Evolutionary conservation across 352 stramenopile genomes (phyloP), one percentile per base, ranked within the genome.

Genomic region (Phytophthora litchii): DNA sequence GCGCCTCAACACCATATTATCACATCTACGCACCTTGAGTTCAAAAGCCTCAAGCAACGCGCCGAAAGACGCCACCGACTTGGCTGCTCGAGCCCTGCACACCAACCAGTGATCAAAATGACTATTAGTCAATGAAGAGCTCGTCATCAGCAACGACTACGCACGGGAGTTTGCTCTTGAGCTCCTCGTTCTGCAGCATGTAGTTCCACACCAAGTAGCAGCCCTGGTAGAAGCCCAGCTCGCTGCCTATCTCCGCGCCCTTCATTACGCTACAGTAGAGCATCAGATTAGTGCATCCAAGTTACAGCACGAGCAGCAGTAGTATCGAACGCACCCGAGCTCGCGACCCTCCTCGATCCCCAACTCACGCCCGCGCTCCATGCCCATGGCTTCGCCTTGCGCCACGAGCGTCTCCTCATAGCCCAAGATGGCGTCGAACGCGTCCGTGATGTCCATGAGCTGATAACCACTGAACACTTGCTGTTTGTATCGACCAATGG

Each of bases 141-240:
- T 57, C 7, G 19, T 17, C 31, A 50, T 20, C 12, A 42, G 23
- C 8, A 17, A 40, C 4, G 6, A 48, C 25, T 4, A 68, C 70
- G 23, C 45, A 89, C 82, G 66, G 74, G 27, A 89, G 76, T 67
- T 75, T 78, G 14, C 52, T 45, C 42, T 66, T 59, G 17, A 71
- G 54, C 2, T 60, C 21, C 12, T 84, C 67, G 5, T 32, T 64
- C 20, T 83, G 53, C 38, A 88, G 50, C 73, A 91, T 89, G 29
- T 77, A 47, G 36, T 59, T 67, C 85, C 83, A 94, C 36, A 90
- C 74, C 9, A 77, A 47, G 60, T 83, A 88, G 64, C 85, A 94
- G 20, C 85, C 85, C 34, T 85, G 77, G 54, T 94, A 94, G 58
- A 94, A 94, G 0, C 85, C 85, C 38, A 92, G 48, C 54, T 94